Evolutionary conservation across 2,329 filamentous ascomycete genomes (phyloP), one percentile per base, ranked within the genome.

Genomic region (Cladosporium halotolerans): DNA sequence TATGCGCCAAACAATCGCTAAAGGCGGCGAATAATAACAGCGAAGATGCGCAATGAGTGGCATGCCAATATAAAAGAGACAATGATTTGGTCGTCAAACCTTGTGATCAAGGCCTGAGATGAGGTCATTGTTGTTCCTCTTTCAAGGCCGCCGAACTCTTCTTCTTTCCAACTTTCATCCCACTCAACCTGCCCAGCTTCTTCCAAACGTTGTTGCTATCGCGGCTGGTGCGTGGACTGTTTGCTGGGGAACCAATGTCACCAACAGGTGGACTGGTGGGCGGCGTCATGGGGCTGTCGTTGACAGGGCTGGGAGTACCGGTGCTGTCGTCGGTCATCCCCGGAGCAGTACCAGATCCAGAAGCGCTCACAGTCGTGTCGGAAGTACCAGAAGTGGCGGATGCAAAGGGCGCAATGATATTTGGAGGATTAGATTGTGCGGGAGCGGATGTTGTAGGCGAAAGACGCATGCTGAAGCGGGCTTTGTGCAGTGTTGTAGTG

Each of bases 201-300:
- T 67, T 70, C 68, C 68, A 71, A 60, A 69, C 64, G 16, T 66
- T 51, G 34, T 36, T 31, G 46, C 16, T 50, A 39, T 34, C 52
- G 52, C 41, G 36, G 42, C 13, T 38, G 18, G 43, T 42, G 34
- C 45, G 54, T 43, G 16, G 43, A 54, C 40, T 39, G 56, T 4
- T 52, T 53, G 23, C 28, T 19, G 14, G 43, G 13, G 53, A 52
- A n/a, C 51, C 55, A 48, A 60, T 52, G 44, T 69, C 68, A 55
- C 66, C 64, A 48, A 62, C 80, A 0, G 86, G 85, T 33, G 87
- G 85, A 3, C 84, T 88, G 2, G 80, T 88, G 1, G 86, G 86
- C 0, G 87, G 87, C 3, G 87, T 90, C 75, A 89, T 84, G 78
- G 85, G 63, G 85, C 48, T 72, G 2, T 73, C 71, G 56, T 62